Evolutionary conservation across 371 early-diverging fungal genomes (phyloP).

Genomic region (Apophysomyces elegans): DNA sequence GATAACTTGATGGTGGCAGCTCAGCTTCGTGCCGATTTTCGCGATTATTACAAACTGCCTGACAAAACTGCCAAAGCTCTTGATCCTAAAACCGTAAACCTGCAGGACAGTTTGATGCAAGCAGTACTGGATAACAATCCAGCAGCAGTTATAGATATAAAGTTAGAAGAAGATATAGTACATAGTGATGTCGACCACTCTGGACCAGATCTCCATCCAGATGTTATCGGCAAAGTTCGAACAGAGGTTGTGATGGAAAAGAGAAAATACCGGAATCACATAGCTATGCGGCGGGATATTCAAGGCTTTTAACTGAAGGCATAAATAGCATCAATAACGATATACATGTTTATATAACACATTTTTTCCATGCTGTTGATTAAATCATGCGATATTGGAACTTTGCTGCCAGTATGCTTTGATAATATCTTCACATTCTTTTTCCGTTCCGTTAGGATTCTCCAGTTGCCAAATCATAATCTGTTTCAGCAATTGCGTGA

Average conservation of each 20-base stretch:
- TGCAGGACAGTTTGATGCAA: background rate
- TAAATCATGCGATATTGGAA: background rate
- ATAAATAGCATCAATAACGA: background rate
- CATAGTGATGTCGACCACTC: background rate
- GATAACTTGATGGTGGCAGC: constrained; percentile 43
- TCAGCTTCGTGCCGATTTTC: constrained; percentile 46
- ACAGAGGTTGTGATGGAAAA: background rate
- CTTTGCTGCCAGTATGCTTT: constrained; percentile 36
- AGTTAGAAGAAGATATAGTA: background rate
- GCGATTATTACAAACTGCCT: constrained; percentile 52
- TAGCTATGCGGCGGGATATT: background rate
- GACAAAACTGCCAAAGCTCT: background rate
- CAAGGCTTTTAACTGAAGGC: background rate
- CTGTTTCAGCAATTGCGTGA: constrained; percentile 54
- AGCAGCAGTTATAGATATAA: background rate
- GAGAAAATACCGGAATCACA: background rate
- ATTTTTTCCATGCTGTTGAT: background rate
- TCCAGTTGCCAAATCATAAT: constrained; percentile 82
- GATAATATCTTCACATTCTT: constrained; percentile 58
- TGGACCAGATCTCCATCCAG: background rate
- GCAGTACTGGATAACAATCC: background rate
- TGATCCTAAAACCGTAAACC: background rate
- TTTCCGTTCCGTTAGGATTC: constrained; percentile 62
- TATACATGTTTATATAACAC: background rate
- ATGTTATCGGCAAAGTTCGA: background rate